These are phyloP conservation scores for Chamaenerion angustifolium DNA, from an alignment of 345 rosid genomes.

Conservation along the genomic window DNA sequence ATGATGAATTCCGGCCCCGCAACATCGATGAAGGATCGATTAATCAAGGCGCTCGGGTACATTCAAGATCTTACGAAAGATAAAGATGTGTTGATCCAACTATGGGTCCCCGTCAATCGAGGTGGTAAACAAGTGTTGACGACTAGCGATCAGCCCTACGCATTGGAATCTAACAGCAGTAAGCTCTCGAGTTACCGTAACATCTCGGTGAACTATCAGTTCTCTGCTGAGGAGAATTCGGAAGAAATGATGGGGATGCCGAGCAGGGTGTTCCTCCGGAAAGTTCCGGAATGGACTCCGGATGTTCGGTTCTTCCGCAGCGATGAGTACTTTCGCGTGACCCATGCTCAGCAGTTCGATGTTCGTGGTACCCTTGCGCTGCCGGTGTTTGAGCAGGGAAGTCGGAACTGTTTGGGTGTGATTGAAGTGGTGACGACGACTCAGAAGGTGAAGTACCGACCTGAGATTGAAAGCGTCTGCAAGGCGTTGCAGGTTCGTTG, in stretches of 20 bases:
- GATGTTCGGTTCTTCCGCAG: conserved; percentile 80
- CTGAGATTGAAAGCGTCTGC: conserved; percentile 76
- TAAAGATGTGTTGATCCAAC: conserved; percentile 63
- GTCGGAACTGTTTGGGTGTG: conserved; percentile 75
- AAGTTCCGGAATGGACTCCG: conserved; percentile 94
- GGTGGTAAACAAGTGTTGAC: conserved; percentile 52
- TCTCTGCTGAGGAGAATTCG: conserved; percentile 60
- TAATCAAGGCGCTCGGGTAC: conserved; percentile 47
- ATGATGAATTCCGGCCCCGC: conserved; percentile 18
- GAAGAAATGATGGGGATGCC: conserved; percentile 61
- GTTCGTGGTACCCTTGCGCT: conserved; percentile 82
- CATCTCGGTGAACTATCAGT: conserved; percentile 60
- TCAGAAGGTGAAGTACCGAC: conserved; percentile 44
- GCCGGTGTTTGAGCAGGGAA: conserved; percentile 83
- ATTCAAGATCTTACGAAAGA: conserved; percentile 43
- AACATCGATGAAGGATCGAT: conserved; percentile 50
- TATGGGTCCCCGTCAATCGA: conserved; percentile 78
- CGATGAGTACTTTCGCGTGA: conserved; percentile 71
- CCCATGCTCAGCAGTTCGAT: conserved; percentile 55
- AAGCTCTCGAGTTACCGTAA: conserved; percentile 63
- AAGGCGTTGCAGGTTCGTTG: conserved; percentile 73
- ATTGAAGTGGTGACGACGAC: conserved; percentile 78
- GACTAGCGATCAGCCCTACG: conserved; percentile 55
- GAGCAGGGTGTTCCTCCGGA: conserved; percentile 67
- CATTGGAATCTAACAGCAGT: conserved; percentile 39